These are phyloP conservation scores for Lonicera japonica DNA, from an alignment of 129 eudicot genomes.

Conservation along the genomic window DNA sequence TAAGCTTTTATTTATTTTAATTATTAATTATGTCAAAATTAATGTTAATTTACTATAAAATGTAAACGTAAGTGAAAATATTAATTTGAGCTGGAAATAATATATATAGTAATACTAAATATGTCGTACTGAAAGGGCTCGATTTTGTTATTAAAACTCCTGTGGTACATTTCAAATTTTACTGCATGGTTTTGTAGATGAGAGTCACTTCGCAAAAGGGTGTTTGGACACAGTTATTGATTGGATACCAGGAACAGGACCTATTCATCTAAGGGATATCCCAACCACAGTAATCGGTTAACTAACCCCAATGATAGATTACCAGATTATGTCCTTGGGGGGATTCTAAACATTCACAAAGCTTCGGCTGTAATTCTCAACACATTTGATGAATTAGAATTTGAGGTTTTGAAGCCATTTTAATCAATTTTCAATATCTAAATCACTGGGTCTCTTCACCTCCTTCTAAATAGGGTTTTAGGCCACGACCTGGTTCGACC, in stretches of 20 bases:
- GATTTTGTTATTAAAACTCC: no score
- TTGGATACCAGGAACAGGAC: slow-evolving; percentile 41
- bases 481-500: background rate
- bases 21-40: no score
- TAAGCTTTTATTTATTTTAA: no score
- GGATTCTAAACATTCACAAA: slow-evolving; percentile 7
- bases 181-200: slow-evolving; percentile 19
- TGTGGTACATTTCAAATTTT: no score
- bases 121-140: no score
- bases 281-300: slow-evolving; percentile 5
- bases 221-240: slow-evolving; percentile 25
- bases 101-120: no score
- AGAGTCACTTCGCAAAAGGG: slow-evolving; percentile 20
- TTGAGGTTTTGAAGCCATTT: slow-evolving; percentile 12
- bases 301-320: background rate
- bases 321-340: slow-evolving; percentile 8
- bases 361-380: slow-evolving; percentile 29
- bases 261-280: slow-evolving; percentile 20
- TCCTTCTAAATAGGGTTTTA: slow-evolving; percentile 10
- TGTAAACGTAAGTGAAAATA: no score
- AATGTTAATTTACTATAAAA: no score
- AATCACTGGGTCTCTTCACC: slow-evolving; percentile 27
- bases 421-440: slow-evolving; percentile 17
- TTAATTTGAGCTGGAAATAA: no score
- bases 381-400: slow-evolving; percentile 28